Conservation (phyloP, 805 yeast genomes). For the Yarrowia osloensis region DNA sequence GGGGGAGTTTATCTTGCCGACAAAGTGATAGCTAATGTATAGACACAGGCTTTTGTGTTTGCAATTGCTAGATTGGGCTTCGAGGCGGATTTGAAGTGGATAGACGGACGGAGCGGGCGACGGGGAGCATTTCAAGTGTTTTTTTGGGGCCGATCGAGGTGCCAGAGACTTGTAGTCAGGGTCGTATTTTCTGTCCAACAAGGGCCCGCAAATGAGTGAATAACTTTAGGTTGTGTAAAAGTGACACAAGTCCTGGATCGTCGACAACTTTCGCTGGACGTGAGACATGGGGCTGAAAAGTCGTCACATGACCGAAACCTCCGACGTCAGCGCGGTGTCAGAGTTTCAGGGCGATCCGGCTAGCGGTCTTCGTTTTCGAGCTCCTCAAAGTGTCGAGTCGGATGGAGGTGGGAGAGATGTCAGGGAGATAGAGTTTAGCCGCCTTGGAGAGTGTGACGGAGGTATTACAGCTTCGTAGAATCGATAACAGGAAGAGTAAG, state of each 20-base stretch:
- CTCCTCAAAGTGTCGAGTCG: not conserved
- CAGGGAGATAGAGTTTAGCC: too few relatives aligned
- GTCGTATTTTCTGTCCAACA: too few relatives aligned
- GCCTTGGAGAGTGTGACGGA: too few relatives aligned
- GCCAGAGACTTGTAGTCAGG: too few relatives aligned
- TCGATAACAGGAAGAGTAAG: too few relatives aligned
- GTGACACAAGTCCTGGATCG: slow-evolving; percentile 1
- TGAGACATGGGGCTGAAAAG: slow-evolving; percentile 1
- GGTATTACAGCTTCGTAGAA: too few relatives aligned
- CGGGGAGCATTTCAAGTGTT: not conserved
- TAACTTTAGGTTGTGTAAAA: not conserved
- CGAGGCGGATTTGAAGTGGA: not conserved
- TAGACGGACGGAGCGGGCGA: not conserved
- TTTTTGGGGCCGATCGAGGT: not conserved
- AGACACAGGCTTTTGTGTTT: slow-evolving; percentile 3
- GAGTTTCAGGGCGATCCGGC: not conserved
- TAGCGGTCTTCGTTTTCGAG: not conserved
- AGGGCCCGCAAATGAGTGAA: not conserved
- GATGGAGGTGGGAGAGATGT: not conserved
- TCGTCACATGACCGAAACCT: not conserved
- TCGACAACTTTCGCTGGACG: not conserved
- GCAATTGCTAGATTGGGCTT: not conserved
- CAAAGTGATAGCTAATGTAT: not conserved
- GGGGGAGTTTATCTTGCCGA: too few relatives aligned
- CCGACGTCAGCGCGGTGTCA: not conserved